Percentiles rank a stretch among this genome's conserved stretches.
Conservation (phyloP, 2,329 filamentous ascomycete genomes). For the Ophiostoma australiae region DNA sequence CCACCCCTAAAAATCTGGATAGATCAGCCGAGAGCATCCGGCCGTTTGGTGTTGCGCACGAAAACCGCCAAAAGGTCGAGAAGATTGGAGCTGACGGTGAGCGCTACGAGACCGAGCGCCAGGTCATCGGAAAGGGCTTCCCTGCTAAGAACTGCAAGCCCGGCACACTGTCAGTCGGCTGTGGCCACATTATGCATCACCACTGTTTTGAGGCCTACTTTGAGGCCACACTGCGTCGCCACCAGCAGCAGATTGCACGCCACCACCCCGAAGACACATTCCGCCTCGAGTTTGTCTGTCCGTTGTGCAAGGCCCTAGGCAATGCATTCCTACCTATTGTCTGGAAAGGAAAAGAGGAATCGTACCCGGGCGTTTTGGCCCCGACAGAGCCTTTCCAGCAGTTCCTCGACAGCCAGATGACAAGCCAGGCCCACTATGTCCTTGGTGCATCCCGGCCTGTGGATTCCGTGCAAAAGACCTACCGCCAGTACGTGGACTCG, state of each 20-base stretch:
- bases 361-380: slow-evolving; percentile 68
- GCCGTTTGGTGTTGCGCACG: slow-evolving; percentile 84
- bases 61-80: slow-evolving; percentile 72
- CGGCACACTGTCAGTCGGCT: slow-evolving; percentile 83
- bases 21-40: slow-evolving; percentile 74
- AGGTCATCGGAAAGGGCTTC: slow-evolving; percentile 86
- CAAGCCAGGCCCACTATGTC: slow-evolving; percentile 39
- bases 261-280: slow-evolving; percentile 82
- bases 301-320: slow-evolving; percentile 90
- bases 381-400: slow-evolving; percentile 55
- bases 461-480: slow-evolving; percentile 36
- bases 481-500: slow-evolving; percentile 38
- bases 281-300: slow-evolving; percentile 88
- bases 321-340: slow-evolving; percentile 93
- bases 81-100: slow-evolving; percentile 71
- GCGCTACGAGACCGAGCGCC: slow-evolving; percentile 66
- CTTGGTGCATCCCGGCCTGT: slow-evolving; percentile 36
- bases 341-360: slow-evolving; percentile 88
- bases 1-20: slow-evolving; percentile 77
- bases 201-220: slow-evolving; percentile 91
- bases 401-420: slow-evolving; percentile 60
- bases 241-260: slow-evolving; percentile 86
- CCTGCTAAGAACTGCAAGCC: slow-evolving; percentile 59
- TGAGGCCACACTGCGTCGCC: slow-evolving; percentile 74
- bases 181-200: slow-evolving; percentile 98